Conservation (phyloP, 306 rosid species). For the Casuarina cunninghamiana region DNA sequence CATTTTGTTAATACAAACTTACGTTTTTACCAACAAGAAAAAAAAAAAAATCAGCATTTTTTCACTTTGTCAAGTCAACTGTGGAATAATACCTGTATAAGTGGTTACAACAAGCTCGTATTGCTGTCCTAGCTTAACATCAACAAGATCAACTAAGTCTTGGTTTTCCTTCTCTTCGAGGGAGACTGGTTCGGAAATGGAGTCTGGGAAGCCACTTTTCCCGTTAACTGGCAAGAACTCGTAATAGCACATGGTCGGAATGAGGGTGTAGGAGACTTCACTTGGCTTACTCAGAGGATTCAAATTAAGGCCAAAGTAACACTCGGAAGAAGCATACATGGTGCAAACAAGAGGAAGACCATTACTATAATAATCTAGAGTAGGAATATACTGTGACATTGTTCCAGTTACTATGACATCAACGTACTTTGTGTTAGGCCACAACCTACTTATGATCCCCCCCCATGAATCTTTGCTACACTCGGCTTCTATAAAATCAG, state of each 20-base stretch:
- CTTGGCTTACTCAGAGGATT: constrained; percentile 61
- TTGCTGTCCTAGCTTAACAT: constrained; percentile 56
- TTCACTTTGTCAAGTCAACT: not conserved
- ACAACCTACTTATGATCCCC: constrained; percentile 55
- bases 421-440: constrained; percentile 64
- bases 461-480: constrained; percentile 49
- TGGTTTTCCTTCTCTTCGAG: constrained; percentile 11
- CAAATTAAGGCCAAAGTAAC: constrained; percentile 59
- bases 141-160: constrained; percentile 54
- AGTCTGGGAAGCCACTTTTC: constrained; percentile 18
- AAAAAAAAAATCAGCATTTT: not conserved
- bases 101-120: constrained; percentile 69
- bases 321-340: constrained; percentile 70
- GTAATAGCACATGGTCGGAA: constrained; percentile 67
- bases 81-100: constrained; percentile 44
- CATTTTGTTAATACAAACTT: too few species aligned
- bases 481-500: constrained; percentile 43
- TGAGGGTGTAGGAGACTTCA: constrained; percentile 55
- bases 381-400: constrained; percentile 63
- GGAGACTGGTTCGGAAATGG: constrained; percentile 17
- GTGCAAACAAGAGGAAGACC: constrained; percentile 63
- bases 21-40: too few species aligned
- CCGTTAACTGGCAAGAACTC: constrained; percentile 58
- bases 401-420: constrained; percentile 75
- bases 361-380: constrained; percentile 49